Conservation (phyloP, 352 stramenopile genomes). For the Phytophthora megakarya region DNA sequence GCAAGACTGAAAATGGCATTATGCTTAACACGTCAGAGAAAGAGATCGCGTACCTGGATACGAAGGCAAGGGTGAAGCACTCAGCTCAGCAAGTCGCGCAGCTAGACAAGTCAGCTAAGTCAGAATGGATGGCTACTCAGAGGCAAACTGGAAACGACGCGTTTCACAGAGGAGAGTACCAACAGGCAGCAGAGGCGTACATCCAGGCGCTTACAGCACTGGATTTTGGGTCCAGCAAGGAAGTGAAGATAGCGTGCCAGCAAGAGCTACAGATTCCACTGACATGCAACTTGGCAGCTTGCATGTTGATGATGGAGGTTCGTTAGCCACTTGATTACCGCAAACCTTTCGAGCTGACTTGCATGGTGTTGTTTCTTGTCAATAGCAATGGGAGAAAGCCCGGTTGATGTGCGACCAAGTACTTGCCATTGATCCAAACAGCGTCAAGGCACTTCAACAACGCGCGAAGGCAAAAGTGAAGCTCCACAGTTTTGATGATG, state of each 20-base stretch:
- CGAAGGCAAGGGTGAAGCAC: conserved; percentile 76
- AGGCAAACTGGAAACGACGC: conserved; percentile 54
- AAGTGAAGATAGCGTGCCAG: conserved; percentile 51
- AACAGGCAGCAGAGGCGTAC: conserved; percentile 65
- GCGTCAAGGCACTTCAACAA: conserved; percentile 65
- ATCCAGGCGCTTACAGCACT: conserved; percentile 72
- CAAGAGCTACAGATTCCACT: conserved; percentile 64
- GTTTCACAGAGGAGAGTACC: conserved; percentile 51
- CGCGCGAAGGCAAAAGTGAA: conserved; percentile 60
- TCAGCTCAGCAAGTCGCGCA: conserved; percentile 57
- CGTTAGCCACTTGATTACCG: too few relatives aligned
- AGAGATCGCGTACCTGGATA: conserved; percentile 80
- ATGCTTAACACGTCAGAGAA: conserved; percentile 78
- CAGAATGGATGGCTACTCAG: conserved; percentile 51
- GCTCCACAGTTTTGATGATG: conserved; percentile 57
- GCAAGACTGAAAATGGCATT: conserved; percentile 76
- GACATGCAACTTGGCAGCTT: conserved; percentile 80
- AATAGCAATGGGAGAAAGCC: conserved; percentile 73
- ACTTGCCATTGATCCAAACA: conserved; percentile 48
- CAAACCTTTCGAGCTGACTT: not conserved
- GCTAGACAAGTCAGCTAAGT: conserved; percentile 43
- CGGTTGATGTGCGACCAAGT: conserved; percentile 62
- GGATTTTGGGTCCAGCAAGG: conserved; percentile 51
- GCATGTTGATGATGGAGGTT: conserved; percentile 75
- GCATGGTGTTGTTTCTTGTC: not conserved